These are phyloP conservation scores for Neurospora hispaniola DNA, from an alignment of 495 filamentous ascomycete genomes.

Conservation along the genomic window DNA sequence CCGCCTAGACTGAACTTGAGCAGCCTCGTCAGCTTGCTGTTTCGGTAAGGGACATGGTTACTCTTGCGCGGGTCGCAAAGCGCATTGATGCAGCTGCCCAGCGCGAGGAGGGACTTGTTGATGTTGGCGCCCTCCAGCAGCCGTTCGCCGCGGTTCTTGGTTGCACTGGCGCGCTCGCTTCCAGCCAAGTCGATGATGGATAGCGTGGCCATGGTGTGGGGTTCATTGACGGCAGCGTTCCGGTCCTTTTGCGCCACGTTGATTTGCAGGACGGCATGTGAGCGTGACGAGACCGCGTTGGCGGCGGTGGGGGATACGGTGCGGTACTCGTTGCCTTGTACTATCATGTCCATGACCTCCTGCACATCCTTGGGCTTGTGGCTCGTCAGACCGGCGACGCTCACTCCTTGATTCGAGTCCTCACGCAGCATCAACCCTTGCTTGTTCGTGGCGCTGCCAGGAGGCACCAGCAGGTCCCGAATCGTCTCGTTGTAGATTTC, in stretches of 20 bases:
- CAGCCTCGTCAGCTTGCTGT: constrained; percentile 91
- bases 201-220: constrained; percentile 93
- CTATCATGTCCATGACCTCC: constrained; percentile 99
- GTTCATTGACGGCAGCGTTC: constrained; percentile 87
- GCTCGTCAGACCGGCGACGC: constrained; percentile 83
- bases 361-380: constrained; percentile 77
- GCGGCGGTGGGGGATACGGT: constrained; percentile 97
- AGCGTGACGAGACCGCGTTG: constrained; percentile 95
- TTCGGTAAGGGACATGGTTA: constrained; percentile 93
- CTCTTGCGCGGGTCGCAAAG: constrained; percentile 88
- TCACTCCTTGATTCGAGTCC: constrained; percentile 87
- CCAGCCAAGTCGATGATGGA: constrained; percentile 98
- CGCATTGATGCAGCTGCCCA: constrained; percentile 98
- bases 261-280: constrained; percentile 97
- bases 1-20: constrained; percentile 96
- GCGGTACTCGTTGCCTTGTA: constrained; percentile 84
- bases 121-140: constrained; percentile 95
- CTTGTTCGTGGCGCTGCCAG: constrained; percentile 53
- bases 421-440: constrained; percentile 86
- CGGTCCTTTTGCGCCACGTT: constrained; percentile 90
- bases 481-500: constrained; percentile 99
- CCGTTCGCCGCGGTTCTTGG: constrained; percentile 89
- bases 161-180: constrained; percentile 91
- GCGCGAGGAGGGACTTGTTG: constrained; percentile 91
- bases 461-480: constrained; percentile 80